Percentiles rank a stretch among this genome's conserved stretches.
Conservation (phyloP, 139 green algal genomes). For the Chlorella ohadii region DNA sequence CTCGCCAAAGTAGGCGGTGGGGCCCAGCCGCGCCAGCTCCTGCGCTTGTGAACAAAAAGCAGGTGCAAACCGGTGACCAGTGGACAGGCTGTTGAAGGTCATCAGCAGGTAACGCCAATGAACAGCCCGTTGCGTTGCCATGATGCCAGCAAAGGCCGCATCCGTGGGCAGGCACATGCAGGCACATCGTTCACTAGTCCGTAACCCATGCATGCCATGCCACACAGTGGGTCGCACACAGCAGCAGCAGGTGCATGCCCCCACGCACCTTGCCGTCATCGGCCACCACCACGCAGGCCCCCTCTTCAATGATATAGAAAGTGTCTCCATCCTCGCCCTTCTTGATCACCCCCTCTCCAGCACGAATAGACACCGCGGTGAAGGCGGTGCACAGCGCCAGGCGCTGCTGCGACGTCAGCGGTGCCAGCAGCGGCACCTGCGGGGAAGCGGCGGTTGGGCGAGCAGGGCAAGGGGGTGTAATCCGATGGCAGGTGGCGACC, state of each 20-base stretch:
- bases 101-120: too few species aligned
- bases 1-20: constrained; percentile 90
- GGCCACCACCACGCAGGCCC: constrained; percentile 52
- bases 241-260: too few species aligned
- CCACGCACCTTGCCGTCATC: constrained; percentile 39
- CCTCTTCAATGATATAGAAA: constrained; percentile 93
- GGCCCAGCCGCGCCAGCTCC: constrained; percentile 33
- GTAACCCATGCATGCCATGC: too few species aligned
- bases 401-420: constrained; percentile 56
- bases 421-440: constrained; percentile 63
- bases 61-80: too few species aligned
- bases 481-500: neutral
- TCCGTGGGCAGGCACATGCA: too few species aligned
- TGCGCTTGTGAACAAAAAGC: too few species aligned
- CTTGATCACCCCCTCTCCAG: constrained; percentile 61
- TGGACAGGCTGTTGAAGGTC: too few species aligned
- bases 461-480: neutral
- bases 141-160: too few species aligned
- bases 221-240: too few species aligned
- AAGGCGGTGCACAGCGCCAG: constrained; percentile 59
- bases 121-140: too few species aligned
- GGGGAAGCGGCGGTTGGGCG: neutral
- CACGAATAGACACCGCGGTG: constrained; percentile 28
- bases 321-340: constrained; percentile 80
- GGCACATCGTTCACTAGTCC: too few species aligned